Base-by-base conservation (phyloP, 208 protist species). In the Acanthamoeba healyi region DNA sequence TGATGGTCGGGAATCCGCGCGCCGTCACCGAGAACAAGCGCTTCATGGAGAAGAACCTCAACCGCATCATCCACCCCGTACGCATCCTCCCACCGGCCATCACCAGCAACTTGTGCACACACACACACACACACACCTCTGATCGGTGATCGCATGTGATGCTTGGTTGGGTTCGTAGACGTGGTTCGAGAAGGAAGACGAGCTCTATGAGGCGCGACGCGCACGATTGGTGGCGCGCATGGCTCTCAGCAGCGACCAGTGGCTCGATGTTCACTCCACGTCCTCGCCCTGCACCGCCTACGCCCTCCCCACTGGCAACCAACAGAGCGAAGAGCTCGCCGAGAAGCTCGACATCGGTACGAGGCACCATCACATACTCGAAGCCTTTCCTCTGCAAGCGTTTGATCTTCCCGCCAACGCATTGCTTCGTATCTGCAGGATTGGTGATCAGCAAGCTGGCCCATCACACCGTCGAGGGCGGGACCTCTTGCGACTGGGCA, bases 21-120 rank as follows among this genome's bases (percentile, higher is more conserved):
- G 70, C 70, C 22, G 70, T 79, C 9, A 24, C 32, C 70, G 70
- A 79, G 70, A 79, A 79, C 70, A 79, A 79, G 40, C 32, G 70
- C 38, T 79, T 79, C 70, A 9, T 79, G 38, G 38, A 79, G 70
- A 79, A 79, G 70, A 79, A 79, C 40, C 70, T 79, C 24, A 79
- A 79, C 70, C 70, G 70, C 70, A 79, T 79, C 32, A 79, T 79
- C 32, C 70, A 40, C 9, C 32, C 70, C 32, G 70, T 79, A 79
- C 32, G 34, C 10, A n/a, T 70, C n/a, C 26, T 70, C 22, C 49
- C 10, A 12, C 12, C 17, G 7, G 1, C 56, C 22, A 12, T 63
- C 4, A 29, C 24, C 56, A 29, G 56, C 22, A 2, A 5, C 54
- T 34, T 63, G 17, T 70, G 29, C n/a, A n/a, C n/a, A n/a, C n/a